phyloP scores from a whole-genome alignment of 805 yeast genomes.

The Yarrowia osloensis region DNA sequence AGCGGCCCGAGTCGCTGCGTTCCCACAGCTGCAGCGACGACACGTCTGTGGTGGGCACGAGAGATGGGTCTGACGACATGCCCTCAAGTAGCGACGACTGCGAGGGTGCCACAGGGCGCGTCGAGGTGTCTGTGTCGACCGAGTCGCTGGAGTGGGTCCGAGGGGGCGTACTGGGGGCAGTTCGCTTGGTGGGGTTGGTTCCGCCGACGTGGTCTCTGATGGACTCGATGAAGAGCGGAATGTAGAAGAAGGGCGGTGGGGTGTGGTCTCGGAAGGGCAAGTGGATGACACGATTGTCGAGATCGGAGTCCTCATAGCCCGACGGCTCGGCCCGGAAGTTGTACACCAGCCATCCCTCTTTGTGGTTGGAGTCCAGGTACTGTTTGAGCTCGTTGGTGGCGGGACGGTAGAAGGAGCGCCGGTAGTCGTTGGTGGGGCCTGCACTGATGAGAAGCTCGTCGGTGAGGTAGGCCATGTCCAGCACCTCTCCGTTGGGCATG shows the following conservation, averaged over 20 bases:
- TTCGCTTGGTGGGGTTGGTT: slow-evolving; percentile 21
- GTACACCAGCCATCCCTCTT: slow-evolving; percentile 67
- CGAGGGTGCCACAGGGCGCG: slow-evolving; percentile 6
- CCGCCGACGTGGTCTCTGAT: slow-evolving; percentile 49
- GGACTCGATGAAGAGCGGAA: slow-evolving; percentile 50
- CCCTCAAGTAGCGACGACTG: background rate
- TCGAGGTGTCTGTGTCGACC: background rate
- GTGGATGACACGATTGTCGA: slow-evolving; percentile 44
- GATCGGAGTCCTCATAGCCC: slow-evolving; percentile 46
- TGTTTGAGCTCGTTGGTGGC: slow-evolving; percentile 53
- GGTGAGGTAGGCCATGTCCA: slow-evolving; percentile 71
- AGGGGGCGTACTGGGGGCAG: background rate
- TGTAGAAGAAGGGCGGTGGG: slow-evolving; percentile 63
- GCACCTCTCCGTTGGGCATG: slow-evolving; percentile 36
- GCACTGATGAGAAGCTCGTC: slow-evolving; percentile 70
- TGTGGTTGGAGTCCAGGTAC: slow-evolving; percentile 52
- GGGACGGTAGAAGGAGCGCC: slow-evolving; percentile 54
- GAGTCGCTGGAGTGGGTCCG: slow-evolving; percentile 16
- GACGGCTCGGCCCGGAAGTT: slow-evolving; percentile 65
- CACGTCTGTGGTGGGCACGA: slow-evolving; percentile 14
- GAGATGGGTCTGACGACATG: slow-evolving; percentile 5
- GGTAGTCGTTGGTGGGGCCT: slow-evolving; percentile 59
- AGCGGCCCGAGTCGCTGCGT: background rate
- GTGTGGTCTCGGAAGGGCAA: slow-evolving; percentile 76
- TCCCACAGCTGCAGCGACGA: slow-evolving; percentile 24